Conservation (phyloP, 2,329 filamentous ascomycete genomes). For the Nigrospora oryzae region DNA sequence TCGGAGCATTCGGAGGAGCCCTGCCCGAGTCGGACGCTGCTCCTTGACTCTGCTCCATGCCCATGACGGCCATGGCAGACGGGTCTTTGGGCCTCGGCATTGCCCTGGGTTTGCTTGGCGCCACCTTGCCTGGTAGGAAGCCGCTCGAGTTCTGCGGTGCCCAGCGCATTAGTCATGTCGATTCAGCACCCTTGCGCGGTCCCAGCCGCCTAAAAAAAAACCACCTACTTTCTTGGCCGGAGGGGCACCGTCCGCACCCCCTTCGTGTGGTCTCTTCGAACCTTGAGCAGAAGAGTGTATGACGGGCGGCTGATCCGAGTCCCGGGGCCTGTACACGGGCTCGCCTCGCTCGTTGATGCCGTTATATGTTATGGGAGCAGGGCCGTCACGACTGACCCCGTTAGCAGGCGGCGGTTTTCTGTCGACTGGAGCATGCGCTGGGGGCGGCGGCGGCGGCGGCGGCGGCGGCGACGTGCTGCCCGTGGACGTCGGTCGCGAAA, state of each 20-base stretch:
- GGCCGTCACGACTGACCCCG: background rate
- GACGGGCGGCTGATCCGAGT: slow-evolving; percentile 16
- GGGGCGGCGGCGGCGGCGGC: slow-evolving; percentile 14
- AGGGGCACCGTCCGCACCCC: slow-evolving; percentile 11
- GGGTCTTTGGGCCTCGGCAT: slow-evolving; percentile 18
- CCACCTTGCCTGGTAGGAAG: slow-evolving; percentile 6
- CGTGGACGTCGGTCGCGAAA: slow-evolving; percentile 7
- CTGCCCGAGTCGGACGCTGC: background rate
- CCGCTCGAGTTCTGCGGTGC: slow-evolving; percentile 4
- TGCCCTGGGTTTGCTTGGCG: slow-evolving; percentile 15
- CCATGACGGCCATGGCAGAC: slow-evolving; percentile 19
- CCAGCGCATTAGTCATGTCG: background rate
- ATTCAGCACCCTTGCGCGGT: background rate
- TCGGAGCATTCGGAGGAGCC: slow-evolving; percentile 10
- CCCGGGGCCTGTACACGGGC: slow-evolving; percentile 7
- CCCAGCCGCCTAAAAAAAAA: background rate
- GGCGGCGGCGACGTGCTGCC: slow-evolving; percentile 13
- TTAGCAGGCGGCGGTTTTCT: slow-evolving; percentile 6
- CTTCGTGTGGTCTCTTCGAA: slow-evolving; percentile 16
- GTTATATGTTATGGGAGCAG: background rate
- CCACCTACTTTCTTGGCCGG: slow-evolving; percentile 16
- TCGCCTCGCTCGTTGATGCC: slow-evolving; percentile 22
- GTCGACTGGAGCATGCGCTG: slow-evolving; percentile 17
- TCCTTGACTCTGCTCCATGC: slow-evolving; percentile 8
- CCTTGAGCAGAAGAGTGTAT: slow-evolving; percentile 16